Conservation (phyloP, 345 rosid species). For the Fremontodendron californicum region DNA sequence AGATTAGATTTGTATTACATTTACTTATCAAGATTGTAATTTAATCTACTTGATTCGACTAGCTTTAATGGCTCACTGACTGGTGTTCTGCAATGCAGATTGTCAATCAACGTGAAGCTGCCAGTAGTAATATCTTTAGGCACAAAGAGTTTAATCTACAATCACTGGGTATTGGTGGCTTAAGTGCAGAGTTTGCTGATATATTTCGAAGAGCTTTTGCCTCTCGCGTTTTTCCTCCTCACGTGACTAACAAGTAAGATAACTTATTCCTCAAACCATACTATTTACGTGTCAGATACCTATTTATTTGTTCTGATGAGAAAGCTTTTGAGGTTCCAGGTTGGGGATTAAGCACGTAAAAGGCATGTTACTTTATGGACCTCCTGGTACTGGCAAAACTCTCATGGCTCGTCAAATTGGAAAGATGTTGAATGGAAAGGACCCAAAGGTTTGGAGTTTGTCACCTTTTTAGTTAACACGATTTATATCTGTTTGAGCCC, state of each 20-base stretch:
- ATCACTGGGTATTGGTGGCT: slow-evolving; percentile 94
- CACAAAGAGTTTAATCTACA: slow-evolving; percentile 96
- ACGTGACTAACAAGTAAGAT: slow-evolving; percentile 82
- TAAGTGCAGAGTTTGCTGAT: slow-evolving; percentile 98
- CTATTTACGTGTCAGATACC: neutral
- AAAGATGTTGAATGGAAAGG: slow-evolving; percentile 95
- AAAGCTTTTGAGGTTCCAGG: slow-evolving; percentile 47
- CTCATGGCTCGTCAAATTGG: slow-evolving; percentile 99
- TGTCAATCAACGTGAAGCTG: slow-evolving; percentile 97
- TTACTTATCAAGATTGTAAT: neutral
- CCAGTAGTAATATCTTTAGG: slow-evolving; percentile 87
- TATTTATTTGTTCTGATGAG: slow-evolving; percentile 17
- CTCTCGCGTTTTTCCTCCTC: slow-evolving; percentile 97
- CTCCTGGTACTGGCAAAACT: slow-evolving; percentile 99
- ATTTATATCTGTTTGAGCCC: neutral
- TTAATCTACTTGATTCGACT: slow-evolving; percentile 2
- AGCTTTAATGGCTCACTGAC: slow-evolving; percentile 13
- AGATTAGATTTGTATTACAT: neutral
- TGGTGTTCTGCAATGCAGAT: slow-evolving; percentile 45
- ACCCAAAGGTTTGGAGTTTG: slow-evolving; percentile 76
- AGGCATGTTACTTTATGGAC: slow-evolving; percentile 96
- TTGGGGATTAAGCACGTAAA: slow-evolving; percentile 97
- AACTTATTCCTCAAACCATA: slow-evolving; percentile 19
- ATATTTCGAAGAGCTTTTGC: slow-evolving; percentile 99
- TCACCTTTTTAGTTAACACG: neutral